Evolutionary conservation across 345 rosid genomes (phyloP), one percentile per base, ranked within the genome.

Genomic region (Diplotaxis tenuifolia): DNA sequence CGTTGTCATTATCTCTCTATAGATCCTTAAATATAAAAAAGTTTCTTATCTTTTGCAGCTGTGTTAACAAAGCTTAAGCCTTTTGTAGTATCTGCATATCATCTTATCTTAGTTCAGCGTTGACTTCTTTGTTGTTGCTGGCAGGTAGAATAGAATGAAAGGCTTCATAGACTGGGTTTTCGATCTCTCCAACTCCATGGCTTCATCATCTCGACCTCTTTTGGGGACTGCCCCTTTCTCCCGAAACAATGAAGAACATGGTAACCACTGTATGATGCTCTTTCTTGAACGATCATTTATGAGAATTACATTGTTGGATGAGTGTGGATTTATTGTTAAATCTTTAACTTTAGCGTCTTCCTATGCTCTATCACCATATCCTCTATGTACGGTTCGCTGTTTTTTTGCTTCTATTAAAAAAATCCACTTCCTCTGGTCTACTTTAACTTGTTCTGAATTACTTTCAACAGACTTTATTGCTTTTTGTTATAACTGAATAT

Each of bases 81-180:
- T 53, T 20, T 21, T 20, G 40, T 22, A 56, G 29, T 11, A 0
- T 8, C 32, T 29, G 32, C 32, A 6, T 29, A 29, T 29, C 32
- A 40, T 14, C 49, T 40, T 42, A 42, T 12, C 42, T 31, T 0
- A 40, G 16, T 16, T 40, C 18, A 42, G 49, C 18, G 49, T 42
- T 14, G 18, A 42, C 49, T 42, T 42, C 7, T 1, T 42, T 42
- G 7, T 5, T 42, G 16, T n/a, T 42, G 40, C 63, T 65, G 80
- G 76, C 28, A 71, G n/a, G n/a, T n/a, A n/a, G n/a, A n/a, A n/a
- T n/a, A n/a, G 28, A 31, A 94, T 94, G 97, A 91, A 89, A 84
- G 85, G 95, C 49, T 65, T 94, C 79, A 84, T 84, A 76, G 97
- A 94, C 59, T 91, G 96, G 96, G 86, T 81, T 72, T 85, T 88